Evolutionary conservation across 2,329 filamentous ascomycete genomes (phyloP).

Genomic region (Sporothrix brasiliensis): DNA sequence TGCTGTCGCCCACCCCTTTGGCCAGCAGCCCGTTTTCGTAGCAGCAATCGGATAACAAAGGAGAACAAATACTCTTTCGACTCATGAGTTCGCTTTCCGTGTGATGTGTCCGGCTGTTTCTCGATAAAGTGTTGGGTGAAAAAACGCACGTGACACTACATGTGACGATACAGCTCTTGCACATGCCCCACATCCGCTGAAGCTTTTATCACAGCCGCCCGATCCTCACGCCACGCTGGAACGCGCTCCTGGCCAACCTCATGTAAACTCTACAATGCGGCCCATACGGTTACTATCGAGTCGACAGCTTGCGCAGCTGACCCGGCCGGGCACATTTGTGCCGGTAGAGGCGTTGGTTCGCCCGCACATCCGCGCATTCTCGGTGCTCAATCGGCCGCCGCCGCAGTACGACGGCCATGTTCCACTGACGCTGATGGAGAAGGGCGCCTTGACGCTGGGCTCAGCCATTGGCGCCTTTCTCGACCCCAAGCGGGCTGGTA

Average conservation of each 20-base stretch:
- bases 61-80: not conserved
- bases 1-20: not conserved
- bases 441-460: slow-evolving; percentile 68
- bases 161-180: slow-evolving; percentile 13
- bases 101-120: not conserved
- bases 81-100: not conserved
- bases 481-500: slow-evolving; percentile 79
- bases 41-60: not conserved
- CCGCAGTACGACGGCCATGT: slow-evolving; percentile 93
- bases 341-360: not conserved
- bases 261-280: slow-evolving; percentile 25
- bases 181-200: slow-evolving; percentile 13
- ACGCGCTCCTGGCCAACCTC: not conserved
- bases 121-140: not conserved
- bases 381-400: slow-evolving; percentile 78
- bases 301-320: slow-evolving; percentile 5
- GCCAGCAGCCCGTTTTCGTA: not conserved
- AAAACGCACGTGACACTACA: slow-evolving; percentile 4
- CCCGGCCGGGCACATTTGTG: not conserved
- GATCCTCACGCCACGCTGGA: slow-evolving; percentile 30
- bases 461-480: slow-evolving; percentile 66
- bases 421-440: slow-evolving; percentile 78
- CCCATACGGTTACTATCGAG: slow-evolving; percentile 27
- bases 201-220: slow-evolving; percentile 22
- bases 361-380: slow-evolving; percentile 57